Base-by-base conservation (phyloP, 78 protist genomes). In the Dictyostelium capitatum region DNA sequence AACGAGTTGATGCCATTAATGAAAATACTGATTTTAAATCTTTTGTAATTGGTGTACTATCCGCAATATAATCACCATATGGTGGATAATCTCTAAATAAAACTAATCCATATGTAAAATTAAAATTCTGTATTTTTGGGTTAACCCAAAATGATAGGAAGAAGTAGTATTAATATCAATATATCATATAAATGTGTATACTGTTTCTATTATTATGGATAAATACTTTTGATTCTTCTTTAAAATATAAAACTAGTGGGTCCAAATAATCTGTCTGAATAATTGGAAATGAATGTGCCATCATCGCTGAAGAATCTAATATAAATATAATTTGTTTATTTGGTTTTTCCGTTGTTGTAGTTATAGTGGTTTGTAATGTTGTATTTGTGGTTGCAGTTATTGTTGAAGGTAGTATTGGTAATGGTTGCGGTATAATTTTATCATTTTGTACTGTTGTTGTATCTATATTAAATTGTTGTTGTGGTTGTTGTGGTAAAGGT, bases 21-120 rank as follows among this genome's bases (percentile, higher is more conserved):
- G 47, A 25, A 6, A 84, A 59, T 3, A 84, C 6, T 11, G 48
- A 57, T 14, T 57, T 23, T 6, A 74, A 64, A 74, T 84, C 81
- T 54, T 84, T 84, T 28, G 92, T 84, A 11, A 84, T n/a, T 47
- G 79, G 57, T 30, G 82, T 54, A 17, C 82, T n/a, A 19, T 62
- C 7, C 14, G 78, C 92, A 17, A 84, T 84, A 59, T 74, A 84
- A 74, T 84, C 92, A 20, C 82, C 43, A 46, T 84, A 84, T 1
- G 92, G 92, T 50, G 92, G 92, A 84, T 84, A 74, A 75, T 84
- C 92, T 47, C 92, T 72, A 84, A 84, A 84, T 12, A 84, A 74
- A 10, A 84, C 67, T 28, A 84, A 75, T 57, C 83, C 81, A 84
- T 74, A 84, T 8, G 77, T 81, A 17, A 75, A 32, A 74, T 84